Conservation (phyloP, 352 stramenopile species). For the Phytophthora megakarya region DNA sequence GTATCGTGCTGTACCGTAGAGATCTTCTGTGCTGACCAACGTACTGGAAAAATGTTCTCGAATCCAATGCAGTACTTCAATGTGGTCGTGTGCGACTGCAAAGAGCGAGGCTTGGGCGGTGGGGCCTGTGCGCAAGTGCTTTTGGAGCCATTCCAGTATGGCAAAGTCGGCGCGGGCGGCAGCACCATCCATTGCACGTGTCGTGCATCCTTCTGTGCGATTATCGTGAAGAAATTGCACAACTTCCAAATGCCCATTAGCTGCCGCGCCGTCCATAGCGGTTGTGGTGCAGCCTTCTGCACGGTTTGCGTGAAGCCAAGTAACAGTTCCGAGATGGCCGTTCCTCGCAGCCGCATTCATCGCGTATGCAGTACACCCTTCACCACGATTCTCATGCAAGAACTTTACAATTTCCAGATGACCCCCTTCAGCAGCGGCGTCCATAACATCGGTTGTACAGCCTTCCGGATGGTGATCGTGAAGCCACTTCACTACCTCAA, state of each 20-base stretch:
- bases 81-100: conserved; percentile 27
- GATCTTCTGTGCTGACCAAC: conserved; percentile 6
- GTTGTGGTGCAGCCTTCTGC: conserved; percentile 25
- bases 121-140: conserved; percentile 2
- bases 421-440: conserved; percentile 26
- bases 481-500: conserved; percentile 33
- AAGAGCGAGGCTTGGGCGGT: conserved; percentile 27
- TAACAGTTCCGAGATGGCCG: conserved; percentile 53
- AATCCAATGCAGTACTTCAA: conserved; percentile 35
- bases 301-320: conserved; percentile 49
- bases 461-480: conserved; percentile 33
- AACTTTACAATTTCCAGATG: conserved; percentile 31
- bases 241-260: conserved; percentile 27
- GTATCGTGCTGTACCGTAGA: conserved; percentile 24
- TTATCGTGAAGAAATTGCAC: conserved; percentile 32
- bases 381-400: conserved; percentile 28
- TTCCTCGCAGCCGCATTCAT: conserved; percentile 60
- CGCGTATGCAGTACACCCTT: conserved; percentile 34
- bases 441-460: conserved; percentile 28
- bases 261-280: conserved; percentile 27
- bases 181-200: conserved; percentile 19
- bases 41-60: conserved; percentile 16
- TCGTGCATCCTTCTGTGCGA: conserved; percentile 22
- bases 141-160: conserved; percentile 32
- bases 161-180: conserved; percentile 17